Base-by-base conservation (phyloP, 768 basidiomycete species). In the Inosperma sp. region DNA sequence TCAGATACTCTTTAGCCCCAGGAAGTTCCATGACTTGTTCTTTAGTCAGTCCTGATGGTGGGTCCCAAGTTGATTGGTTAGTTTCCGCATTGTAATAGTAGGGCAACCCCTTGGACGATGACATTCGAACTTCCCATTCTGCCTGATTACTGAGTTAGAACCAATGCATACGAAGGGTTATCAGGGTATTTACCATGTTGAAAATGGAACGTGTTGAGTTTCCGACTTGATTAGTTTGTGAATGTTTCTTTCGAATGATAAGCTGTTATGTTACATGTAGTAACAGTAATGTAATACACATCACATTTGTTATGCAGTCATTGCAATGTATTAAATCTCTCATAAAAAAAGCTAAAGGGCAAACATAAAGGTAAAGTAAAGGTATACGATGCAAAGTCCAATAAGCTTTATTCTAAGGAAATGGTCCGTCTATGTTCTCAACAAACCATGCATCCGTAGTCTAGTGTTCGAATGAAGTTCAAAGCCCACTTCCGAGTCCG, bases 51-150 rank as follows among this genome's bases (percentile, higher is more conserved):
- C 68, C 82, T 1, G 72, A 22, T 2, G 91, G 94, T 0, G 78
- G 53, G 0, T 91, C 86, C 96, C 96, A 99, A 48, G 68, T 73
- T 1, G 95, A 97, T 51, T 79, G 62, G 41, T 78, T 74, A 40
- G 86, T 87, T 23, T 75, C 64, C 31, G 70, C 59, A 68, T 96
- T 88, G 83, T 81, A 95, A 73, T 84, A 98, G 76, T 98, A 98
- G 13, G 92, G 88, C 29, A 89, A 65, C 21, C 76, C 67, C 61
- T 82, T 82, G 17, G 89, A 86, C 63, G 68, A 82, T 36, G 92
- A 94, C 74, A 91, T 79, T 53, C 91, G 85, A 56, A 97, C 74
- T 80, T 96, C 90, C 93, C 92, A 97, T 19, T 62, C 43, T 31
- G 58, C n/a, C 46, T 48, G 17, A 17, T 23, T 48, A 50, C 31